Base-by-base conservation (phyloP, 2,329 filamentous ascomycete species). In the Calonectria multiphialidica region DNA sequence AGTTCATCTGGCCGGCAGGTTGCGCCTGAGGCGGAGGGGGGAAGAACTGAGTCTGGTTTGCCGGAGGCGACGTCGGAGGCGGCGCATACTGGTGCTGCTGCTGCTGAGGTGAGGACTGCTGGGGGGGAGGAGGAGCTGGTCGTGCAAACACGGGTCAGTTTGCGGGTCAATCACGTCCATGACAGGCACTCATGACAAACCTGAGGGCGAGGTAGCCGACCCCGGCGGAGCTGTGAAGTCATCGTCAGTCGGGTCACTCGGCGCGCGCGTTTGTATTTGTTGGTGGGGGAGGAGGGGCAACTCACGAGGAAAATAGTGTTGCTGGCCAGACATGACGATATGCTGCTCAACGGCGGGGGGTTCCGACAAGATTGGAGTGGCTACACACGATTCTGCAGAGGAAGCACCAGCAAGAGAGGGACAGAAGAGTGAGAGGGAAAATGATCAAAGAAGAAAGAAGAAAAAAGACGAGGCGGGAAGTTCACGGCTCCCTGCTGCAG, bases 261-360 rank as follows among this genome's bases (percentile, higher is more conserved):
- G 53, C 33, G 53, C 53, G 30, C 15, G 28, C 28, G 28, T 30
- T 30, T 57, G 53, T 57, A 57, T 30, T 35, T 37, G 53, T n/a
- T 10, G 53, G 18, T 71, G 40, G 25, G 35, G 50, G 33, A 53
- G 44, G 69, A 62, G 44, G 47, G 55, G 53, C 50, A 47, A 81
- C 86, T 79, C 80, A 88, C 87, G 87, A 72, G 87, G 87, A 78
- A 88, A 88, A 76, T 85, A 88, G 68, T 85, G 84, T 63, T 82
- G 84, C 66, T 82, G 81, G 66, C 80, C 80, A 70, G 86, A 85
- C 84, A 88, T 87, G 72, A 73, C 66, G 73, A 69, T 64, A 21
- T 21, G 37, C 16, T 62, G 33, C 30, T 44, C 66, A 35, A 28
- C 35, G 25, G 25, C 44, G 49, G 35, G 25, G n/a, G 8, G n/a